phyloP scores from a whole-genome alignment of 148 eudicot genomes.

The Arctostaphylos glauca region DNA sequence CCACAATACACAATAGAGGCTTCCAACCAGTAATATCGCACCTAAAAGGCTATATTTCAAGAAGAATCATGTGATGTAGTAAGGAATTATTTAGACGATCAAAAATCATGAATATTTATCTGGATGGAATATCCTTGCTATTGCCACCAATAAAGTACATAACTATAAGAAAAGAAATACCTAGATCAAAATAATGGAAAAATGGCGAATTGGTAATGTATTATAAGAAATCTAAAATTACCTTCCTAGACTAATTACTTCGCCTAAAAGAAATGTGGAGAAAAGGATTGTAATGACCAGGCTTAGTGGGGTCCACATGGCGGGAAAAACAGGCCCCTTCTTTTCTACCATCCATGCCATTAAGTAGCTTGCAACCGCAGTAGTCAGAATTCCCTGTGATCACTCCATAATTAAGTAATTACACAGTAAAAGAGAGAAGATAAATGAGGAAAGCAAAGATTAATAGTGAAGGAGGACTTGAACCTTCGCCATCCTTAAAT shows the following conservation, averaged over 20 bases:
- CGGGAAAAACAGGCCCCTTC: slow-evolving; percentile 76
- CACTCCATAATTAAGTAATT: too few species aligned
- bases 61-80: too few species aligned
- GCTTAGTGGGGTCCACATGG: slow-evolving; percentile 62
- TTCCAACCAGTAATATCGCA: slow-evolving; percentile 62
- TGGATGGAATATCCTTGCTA: too few species aligned
- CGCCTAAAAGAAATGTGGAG: slow-evolving; percentile 60
- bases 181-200: not conserved
- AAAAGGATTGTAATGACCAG: slow-evolving; percentile 53
- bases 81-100: too few species aligned
- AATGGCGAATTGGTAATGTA: not conserved
- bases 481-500: too few species aligned
- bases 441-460: not conserved
- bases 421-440: too few species aligned
- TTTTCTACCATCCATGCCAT: slow-evolving; percentile 77
- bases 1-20: slow-evolving; percentile 74
- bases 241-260: slow-evolving; percentile 70
- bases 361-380: slow-evolving; percentile 55
- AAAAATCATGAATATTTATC: too few species aligned
- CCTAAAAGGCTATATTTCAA: slow-evolving; percentile 54
- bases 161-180: too few species aligned
- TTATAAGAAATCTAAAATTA: slow-evolving; percentile 1
- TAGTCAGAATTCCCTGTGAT: slow-evolving; percentile 65
- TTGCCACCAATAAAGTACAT: too few species aligned
- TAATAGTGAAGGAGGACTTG: too few species aligned